Evolutionary conservation across 2,329 filamentous ascomycete genomes (phyloP), one percentile per base, ranked within the genome.

Genomic region (Exophiala xenobiotica): DNA sequence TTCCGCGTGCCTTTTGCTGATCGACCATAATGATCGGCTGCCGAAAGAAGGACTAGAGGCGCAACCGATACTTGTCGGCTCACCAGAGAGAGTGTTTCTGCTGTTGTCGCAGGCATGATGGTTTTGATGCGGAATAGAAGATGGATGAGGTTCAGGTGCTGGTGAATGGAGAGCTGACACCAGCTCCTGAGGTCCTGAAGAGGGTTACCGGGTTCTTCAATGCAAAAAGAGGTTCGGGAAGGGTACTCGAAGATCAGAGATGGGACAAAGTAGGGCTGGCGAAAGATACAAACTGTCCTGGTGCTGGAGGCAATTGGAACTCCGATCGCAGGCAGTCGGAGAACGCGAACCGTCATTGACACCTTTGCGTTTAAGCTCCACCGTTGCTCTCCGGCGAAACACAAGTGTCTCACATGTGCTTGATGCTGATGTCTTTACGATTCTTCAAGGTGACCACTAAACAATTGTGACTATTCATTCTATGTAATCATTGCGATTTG

Each of bases 21-120:
- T 60, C 93, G 88, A 70, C 95, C 95, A 77, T 95, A 99, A 76
- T 99, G 93, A 78, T 99, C 93, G 80, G 95, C 93, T 64, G 87
- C 91, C 61, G 92, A 97, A 67, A 99, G 89, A 63, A 99, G 89
- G 66, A 99, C 93, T 70, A 99, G 85, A 64, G 93, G 93, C 66
- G 93, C 93, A 73, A 99, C 92, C 63, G 92, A 95, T 73, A 99
- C 93, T 74, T 87, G 96, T 73, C 90, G 86, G 66, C 86, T 92
- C 71, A 96, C 90, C 70, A 97, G 86, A 63, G 89, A 95, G 71
- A 96, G 85, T 62, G 92, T 95, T 78, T 97, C 92, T 73, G 91
- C 90, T 70, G 92, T 96, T 61, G 92, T 97, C 72, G 92, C 86
- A 74, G 91, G 92, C 92, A 97, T 97, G 70, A 68, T 82, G 72